Base-by-base conservation (phyloP, 1,284 basidiomycete genomes). In the Fomes fomentarius region DNA sequence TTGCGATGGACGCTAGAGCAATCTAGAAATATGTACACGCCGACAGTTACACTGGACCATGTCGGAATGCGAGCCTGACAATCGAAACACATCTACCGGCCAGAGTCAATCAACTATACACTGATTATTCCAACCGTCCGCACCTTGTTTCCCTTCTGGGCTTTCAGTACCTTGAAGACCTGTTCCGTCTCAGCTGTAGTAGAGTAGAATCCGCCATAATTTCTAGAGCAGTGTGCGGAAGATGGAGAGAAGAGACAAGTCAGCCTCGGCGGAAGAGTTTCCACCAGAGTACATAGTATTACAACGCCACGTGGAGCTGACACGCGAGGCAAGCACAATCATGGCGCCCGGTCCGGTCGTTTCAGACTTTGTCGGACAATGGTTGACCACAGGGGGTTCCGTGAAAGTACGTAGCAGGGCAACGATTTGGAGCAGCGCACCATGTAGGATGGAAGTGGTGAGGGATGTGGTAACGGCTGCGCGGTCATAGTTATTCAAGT, bases 21-120 rank as follows among this genome's bases (percentile, higher is more conserved):
- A 66, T 99, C 96, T 41, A 99, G 79, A 69, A 97, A 99, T 68
- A 99, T 96, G 75, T 99, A 99, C 41, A 99, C 89, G 46, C 93
- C 96, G 69, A 91, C 99, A 0, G 94, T 96, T 30, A 97, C 94
- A 60, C 93, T 96, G 2, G 95, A 90, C 96, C 96, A 99, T 43
- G 96, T 97, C 51, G 96, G 96, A 76, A 97, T 98, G 68, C 95
- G 91, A 56, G 96, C 95, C 65, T 87, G 84, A 71, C 97, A 99
- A 74, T 99, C 96, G 69, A 98, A 98, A 77, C 96, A 99, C 66
- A 87, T 83, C 96, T 98, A 46, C 46, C n/a, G n/a, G n/a, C n/a
- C n/a, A 47, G 34, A 1, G 24, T 34, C 15, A 14, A 22, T 22
- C 8, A 28, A 14, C n/a, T 21, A 14, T 24, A 15, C n/a, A 17